These are phyloP conservation scores for Cairneyella variabilis DNA, from an alignment of 495 filamentous ascomycete species.

Conservation along the genomic window DNA sequence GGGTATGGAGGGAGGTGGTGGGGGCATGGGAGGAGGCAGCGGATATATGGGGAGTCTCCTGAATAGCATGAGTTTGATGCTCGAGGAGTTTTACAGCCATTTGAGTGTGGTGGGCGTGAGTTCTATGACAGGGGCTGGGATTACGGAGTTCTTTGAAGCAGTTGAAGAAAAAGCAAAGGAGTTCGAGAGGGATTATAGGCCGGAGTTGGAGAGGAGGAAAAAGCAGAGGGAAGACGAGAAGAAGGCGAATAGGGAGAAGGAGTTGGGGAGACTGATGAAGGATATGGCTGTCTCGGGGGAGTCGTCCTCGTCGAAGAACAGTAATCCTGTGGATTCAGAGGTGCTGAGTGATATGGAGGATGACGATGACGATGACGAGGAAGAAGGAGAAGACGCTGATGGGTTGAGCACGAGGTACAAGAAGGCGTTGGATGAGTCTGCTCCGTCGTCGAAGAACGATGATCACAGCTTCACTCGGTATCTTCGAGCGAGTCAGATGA, in stretches of 20 bases:
- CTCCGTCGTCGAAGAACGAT: slow-evolving; percentile 27
- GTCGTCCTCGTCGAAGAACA: slow-evolving; percentile 27
- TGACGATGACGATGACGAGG: slow-evolving; percentile 43
- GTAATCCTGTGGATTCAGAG: slow-evolving; percentile 36
- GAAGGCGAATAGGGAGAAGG: slow-evolving; percentile 64
- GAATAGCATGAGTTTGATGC: slow-evolving; percentile 95
- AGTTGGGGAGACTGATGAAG: slow-evolving; percentile 88
- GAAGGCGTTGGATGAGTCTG: slow-evolving; percentile 46
- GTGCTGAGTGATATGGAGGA: slow-evolving; percentile 60
- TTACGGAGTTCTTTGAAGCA: slow-evolving; percentile 89
- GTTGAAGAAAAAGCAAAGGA: slow-evolving; percentile 84
- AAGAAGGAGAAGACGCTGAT: slow-evolving; percentile 45
- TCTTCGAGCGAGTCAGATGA: slow-evolving; percentile 28
- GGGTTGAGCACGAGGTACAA: slow-evolving; percentile 60
- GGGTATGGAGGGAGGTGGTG: slow-evolving; percentile 62
- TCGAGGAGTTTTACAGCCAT: slow-evolving; percentile 96
- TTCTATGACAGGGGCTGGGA: slow-evolving; percentile 85
- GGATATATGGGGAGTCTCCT: slow-evolving; percentile 97
- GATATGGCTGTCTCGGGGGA: slow-evolving; percentile 75
- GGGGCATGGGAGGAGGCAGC: slow-evolving; percentile 63
- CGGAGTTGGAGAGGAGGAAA: slow-evolving; percentile 78
- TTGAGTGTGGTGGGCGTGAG: slow-evolving; percentile 89
- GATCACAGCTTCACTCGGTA: slow-evolving; percentile 30
- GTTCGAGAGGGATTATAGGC: slow-evolving; percentile 87
- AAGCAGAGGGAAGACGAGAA: slow-evolving; percentile 72